These are phyloP conservation scores for Aspergillus sp. DNA, from an alignment of 2,329 filamentous ascomycete genomes.

Conservation along the genomic window DNA sequence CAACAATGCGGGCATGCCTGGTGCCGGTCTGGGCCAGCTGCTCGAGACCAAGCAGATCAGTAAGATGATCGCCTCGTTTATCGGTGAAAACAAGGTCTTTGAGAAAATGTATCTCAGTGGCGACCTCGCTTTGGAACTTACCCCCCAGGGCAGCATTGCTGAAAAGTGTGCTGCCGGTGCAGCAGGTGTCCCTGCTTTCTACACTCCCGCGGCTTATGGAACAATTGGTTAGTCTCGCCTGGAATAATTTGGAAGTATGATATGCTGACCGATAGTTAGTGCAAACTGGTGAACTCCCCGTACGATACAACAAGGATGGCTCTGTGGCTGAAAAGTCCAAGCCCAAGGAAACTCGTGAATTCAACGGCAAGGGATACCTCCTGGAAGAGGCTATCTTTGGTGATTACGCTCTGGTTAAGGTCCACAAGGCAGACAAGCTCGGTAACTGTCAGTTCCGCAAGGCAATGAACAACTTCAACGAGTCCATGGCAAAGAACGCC, in stretches of 20 bases:
- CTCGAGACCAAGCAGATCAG: conserved; percentile 67
- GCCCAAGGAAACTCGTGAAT: conserved; percentile 67
- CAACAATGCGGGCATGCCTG: conserved; percentile 73
- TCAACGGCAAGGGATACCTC: conserved; percentile 67
- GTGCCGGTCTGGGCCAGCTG: conserved; percentile 67
- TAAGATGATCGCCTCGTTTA: conserved; percentile 70
- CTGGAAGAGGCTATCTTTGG: conserved; percentile 73
- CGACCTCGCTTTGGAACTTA: conserved; percentile 80
- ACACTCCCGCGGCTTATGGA: conserved; percentile 72
- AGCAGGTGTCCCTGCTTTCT: conserved; percentile 84
- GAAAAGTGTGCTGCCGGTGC: conserved; percentile 82
- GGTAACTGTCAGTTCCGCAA: conserved; percentile 77
- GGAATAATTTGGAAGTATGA: background rate
- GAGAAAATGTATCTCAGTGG: conserved; percentile 84
- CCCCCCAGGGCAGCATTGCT: conserved; percentile 82
- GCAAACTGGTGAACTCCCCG: conserved; percentile 48
- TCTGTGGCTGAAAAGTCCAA: conserved; percentile 65
- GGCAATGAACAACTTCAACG: conserved; percentile 69
- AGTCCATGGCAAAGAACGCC: conserved; percentile 77
- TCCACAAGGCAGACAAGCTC: conserved; percentile 70
- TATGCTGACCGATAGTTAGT: conserved; percentile 30
- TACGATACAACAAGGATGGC: conserved; percentile 81
- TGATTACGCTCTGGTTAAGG: conserved; percentile 72
- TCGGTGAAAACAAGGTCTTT: conserved; percentile 80
- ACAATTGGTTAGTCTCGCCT: conserved; percentile 50